Conservation (phyloP, 202 grass and related monocot genomes). For the Saccharum hybrid region DNA sequence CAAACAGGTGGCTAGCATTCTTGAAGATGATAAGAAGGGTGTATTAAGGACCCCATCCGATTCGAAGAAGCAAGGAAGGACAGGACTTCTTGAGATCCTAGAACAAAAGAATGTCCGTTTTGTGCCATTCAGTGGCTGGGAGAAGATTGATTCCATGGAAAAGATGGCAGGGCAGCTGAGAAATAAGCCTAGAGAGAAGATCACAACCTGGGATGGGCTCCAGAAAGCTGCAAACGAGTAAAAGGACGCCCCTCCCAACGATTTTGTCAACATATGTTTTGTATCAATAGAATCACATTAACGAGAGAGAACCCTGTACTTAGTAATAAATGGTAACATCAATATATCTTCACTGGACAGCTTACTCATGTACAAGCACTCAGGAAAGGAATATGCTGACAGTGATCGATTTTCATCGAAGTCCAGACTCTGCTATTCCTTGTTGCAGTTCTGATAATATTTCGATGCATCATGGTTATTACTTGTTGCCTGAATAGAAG, state of each 20-base stretch:
- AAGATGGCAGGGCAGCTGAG: constrained; percentile 55
- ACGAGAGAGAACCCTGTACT: not conserved
- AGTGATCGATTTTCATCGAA: not conserved
- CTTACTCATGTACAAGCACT: not conserved
- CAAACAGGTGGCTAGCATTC: constrained; percentile 70
- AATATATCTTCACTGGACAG: not conserved
- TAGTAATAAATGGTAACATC: not conserved
- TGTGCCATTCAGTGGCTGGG: constrained; percentile 68
- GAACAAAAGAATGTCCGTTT: constrained; percentile 58
- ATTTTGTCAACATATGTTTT: constrained; percentile 4
- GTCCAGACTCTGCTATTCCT: not conserved
- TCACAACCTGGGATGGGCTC: constrained; percentile 70
- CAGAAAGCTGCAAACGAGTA: constrained; percentile 49
- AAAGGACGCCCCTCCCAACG: not conserved
- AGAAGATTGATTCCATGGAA: constrained; percentile 76
- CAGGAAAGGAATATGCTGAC: not conserved
- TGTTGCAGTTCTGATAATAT: not conserved
- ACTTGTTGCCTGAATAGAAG: not conserved
- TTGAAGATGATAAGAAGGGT: constrained; percentile 70
- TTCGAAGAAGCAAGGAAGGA: constrained; percentile 59
- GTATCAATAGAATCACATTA: not conserved
- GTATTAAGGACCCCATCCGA: constrained; percentile 4
- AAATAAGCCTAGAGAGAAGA: constrained; percentile 80
- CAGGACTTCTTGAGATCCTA: constrained; percentile 65
- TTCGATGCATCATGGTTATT: not conserved